Conservation (phyloP, 768 basidiomycete species). For the Termitomyces sp. region DNA sequence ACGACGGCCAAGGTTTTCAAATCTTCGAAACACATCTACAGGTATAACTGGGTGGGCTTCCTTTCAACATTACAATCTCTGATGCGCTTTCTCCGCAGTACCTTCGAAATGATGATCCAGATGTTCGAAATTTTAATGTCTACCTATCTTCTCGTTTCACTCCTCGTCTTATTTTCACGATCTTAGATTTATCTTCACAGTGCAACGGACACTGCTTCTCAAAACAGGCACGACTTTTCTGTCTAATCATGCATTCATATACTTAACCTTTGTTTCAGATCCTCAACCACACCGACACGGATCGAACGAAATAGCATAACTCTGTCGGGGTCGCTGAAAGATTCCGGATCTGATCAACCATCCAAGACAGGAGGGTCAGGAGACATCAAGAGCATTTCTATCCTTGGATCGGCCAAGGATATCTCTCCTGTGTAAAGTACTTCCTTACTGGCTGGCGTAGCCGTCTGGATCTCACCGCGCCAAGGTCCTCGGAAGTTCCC, state of each 20-base stretch:
- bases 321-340: slow-evolving; percentile 65
- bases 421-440: slow-evolving; percentile 34
- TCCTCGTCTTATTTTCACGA: not conserved
- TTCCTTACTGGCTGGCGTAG: slow-evolving; percentile 4
- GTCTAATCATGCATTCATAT: not conserved
- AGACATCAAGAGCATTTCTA: slow-evolving; percentile 76
- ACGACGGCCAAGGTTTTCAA: too few species aligned
- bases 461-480: slow-evolving; percentile 83
- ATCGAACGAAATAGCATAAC: slow-evolving; percentile 52
- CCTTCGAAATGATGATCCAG: slow-evolving; percentile 76
- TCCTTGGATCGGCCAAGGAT: slow-evolving; percentile 89
- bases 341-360: slow-evolving; percentile 78
- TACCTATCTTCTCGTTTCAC: slow-evolving; percentile 76
- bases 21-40: too few species aligned
- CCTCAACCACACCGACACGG: slow-evolving; percentile 71
- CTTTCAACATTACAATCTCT: not conserved
- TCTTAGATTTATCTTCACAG: slow-evolving; percentile 4
- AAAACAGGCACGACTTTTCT: slow-evolving; percentile 50
- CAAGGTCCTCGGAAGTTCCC: too few species aligned
- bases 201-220: too few species aligned
- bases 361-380: slow-evolving; percentile 80
- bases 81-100: slow-evolving; percentile 36
- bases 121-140: slow-evolving; percentile 80
- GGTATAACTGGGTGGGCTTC: slow-evolving; percentile 35
- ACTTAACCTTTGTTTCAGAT: slow-evolving; percentile 43